Percentiles rank a stretch among this genome's conserved stretches.
These are phyloP conservation scores for Linanthus parryae DNA, from an alignment of 148 eudicot species.

Conservation along the genomic window DNA sequence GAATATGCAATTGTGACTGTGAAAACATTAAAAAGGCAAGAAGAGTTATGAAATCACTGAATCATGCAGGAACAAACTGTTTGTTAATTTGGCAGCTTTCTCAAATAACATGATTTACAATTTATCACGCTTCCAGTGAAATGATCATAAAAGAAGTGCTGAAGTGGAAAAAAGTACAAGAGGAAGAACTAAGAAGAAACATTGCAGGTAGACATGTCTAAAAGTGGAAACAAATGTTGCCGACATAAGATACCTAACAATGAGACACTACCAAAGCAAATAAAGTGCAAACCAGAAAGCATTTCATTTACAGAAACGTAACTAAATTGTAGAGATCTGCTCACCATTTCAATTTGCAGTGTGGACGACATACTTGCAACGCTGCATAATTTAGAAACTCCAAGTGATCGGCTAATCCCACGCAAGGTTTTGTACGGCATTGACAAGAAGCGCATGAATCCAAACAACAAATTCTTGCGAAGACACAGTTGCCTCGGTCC, in stretches of 20 bases:
- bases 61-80: not conserved
- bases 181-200: not conserved
- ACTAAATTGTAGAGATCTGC: slow-evolving; percentile 12
- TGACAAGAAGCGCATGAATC: slow-evolving; percentile 58
- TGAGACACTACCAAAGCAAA: not conserved
- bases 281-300: not conserved
- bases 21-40: not conserved
- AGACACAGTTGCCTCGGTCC: slow-evolving; percentile 69
- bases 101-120: not conserved
- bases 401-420: slow-evolving; percentile 57
- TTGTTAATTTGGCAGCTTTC: not conserved
- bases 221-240: not conserved
- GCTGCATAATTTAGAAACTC: slow-evolving; percentile 63
- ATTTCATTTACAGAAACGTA: not conserved
- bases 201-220: not conserved
- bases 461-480: slow-evolving; percentile 61
- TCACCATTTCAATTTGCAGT: slow-evolving; percentile 78
- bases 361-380: slow-evolving; percentile 53
- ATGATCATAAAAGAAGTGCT: not conserved
- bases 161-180: not conserved
- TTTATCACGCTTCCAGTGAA: not conserved
- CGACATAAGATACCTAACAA: too few species aligned
- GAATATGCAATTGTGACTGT: too few species aligned
- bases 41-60: too few species aligned
- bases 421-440: slow-evolving; percentile 70